Base-by-base conservation (phyloP, 2,329 filamentous ascomycete species). In the Penicillium palitans region DNA sequence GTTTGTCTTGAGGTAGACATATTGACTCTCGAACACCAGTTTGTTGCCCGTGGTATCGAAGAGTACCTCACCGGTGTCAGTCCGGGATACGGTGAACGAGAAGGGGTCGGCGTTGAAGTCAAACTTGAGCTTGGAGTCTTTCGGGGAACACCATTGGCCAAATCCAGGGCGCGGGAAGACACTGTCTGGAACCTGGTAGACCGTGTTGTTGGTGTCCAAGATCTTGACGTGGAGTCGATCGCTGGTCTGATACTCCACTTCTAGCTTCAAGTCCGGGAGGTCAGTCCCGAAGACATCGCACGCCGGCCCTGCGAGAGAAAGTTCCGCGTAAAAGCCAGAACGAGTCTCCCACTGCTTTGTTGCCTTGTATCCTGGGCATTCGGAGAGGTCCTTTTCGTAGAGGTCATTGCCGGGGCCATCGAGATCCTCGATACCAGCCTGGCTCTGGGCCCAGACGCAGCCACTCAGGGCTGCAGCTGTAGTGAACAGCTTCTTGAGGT, bases 1-100 rank as follows among this genome's bases (percentile, higher is more conserved):
- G 47, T 78, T 81, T 4, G 88, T 90, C 48, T 87, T 81, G 57
- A 91, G 78, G 29, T 86, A 83, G 17, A 91, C 73, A 65, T 90
- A 91, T 71, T 91, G 88, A 15, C 83, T 84, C 75, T 91, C 86
- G 64, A 90, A 91, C 31, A 91, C 79, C 10, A 91, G 75, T 15
- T 79, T 78, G 8, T 82, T 80, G 3, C 81, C 84, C 0, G 83
- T 83, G 0, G 87, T 88, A 66, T 90, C 86, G 69, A 89, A 89
- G 13, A 89, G 42, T 5, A 58, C 48, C 41, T 65, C 62, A 4
- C 52, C 52, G 19, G 48, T 63, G n/a, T 52, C 53, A 29, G 56
- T 60, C 17, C 63, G 62, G 45, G 50, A 47, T 7, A 90, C 79
- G 0, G 77, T 79, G 74, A 90, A 90, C 12, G 82, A 84, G 74